Evolutionary conservation across 176 grass and related monocot species (phyloP).

Genomic region (Raddia guianensis): DNA sequence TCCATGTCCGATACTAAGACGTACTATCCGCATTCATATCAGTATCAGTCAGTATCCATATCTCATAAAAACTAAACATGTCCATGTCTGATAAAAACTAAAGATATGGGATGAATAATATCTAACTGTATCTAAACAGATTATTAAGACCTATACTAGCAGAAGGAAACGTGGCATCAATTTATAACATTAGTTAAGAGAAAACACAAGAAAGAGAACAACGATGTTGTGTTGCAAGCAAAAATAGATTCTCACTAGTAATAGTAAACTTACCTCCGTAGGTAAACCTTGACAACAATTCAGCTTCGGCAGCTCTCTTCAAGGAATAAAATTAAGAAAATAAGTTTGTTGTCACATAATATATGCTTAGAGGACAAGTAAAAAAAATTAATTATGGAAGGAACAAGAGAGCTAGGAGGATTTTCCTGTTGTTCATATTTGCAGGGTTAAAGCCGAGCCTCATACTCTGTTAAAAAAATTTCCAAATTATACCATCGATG

Average conservation of each 20-base stretch:
- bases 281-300: constrained; percentile 80
- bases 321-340: constrained; percentile 25
- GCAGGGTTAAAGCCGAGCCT: not conserved
- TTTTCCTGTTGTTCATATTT: not conserved
- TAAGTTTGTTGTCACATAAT: not conserved
- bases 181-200: constrained; percentile 16
- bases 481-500: too few relatives aligned
- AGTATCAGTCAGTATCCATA: too few relatives aligned
- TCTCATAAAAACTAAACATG: too few relatives aligned
- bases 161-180: not conserved
- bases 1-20: too few relatives aligned
- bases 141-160: not conserved
- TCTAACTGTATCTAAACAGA: too few relatives aligned
- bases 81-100: too few relatives aligned
- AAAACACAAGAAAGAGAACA: not conserved
- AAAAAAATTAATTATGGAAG: not conserved
- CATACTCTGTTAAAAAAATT: not conserved
- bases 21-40: too few relatives aligned
- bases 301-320: constrained; percentile 93
- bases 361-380: not conserved
- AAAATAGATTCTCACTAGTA: not conserved
- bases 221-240: not conserved
- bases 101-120: too few relatives aligned
- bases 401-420: not conserved
- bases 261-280: constrained; percentile 69